These are phyloP conservation scores for Alternaria sp. DNA, from an alignment of 2,329 filamentous ascomycete species.

Conservation along the genomic window DNA sequence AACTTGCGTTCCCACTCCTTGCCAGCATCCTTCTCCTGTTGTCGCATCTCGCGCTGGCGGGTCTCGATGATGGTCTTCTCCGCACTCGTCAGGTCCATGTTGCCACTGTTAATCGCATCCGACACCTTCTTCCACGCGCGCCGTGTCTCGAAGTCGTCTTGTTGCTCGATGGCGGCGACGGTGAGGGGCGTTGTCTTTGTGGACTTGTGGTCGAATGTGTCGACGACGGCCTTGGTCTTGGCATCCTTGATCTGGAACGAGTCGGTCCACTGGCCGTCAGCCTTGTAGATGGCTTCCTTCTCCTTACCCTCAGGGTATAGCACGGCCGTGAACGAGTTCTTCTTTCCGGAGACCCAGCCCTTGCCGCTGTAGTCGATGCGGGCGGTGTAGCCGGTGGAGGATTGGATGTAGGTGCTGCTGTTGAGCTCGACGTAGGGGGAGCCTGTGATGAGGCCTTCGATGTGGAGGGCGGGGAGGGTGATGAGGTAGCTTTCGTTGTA, in stretches of 20 bases:
- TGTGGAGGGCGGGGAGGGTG: constrained; percentile 87
- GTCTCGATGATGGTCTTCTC: constrained; percentile 93
- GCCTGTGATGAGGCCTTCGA: constrained; percentile 88
- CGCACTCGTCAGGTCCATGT: constrained; percentile 78
- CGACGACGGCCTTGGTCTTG: constrained; percentile 52
- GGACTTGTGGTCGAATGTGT: constrained; percentile 55
- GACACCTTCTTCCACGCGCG: constrained; percentile 89
- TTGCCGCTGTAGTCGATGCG: constrained; percentile 94
- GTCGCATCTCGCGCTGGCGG: constrained; percentile 78
- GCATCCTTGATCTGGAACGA: constrained; percentile 78
- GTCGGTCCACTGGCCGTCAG: constrained; percentile 90
- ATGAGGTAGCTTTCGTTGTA: constrained; percentile 81
- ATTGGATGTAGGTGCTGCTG: constrained; percentile 81
- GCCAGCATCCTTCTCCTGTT: constrained; percentile 75
- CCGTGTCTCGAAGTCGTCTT: constrained; percentile 86
- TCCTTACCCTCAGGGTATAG: constrained; percentile 74
- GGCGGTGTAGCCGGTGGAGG: constrained; percentile 82
- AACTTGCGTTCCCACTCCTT: constrained; percentile 82
- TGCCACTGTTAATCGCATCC: constrained; percentile 76
- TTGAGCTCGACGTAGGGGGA: constrained; percentile 92
- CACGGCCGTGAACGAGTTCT: constrained; percentile 83
- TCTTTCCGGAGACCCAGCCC: constrained; percentile 94
- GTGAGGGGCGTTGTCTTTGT: constrained; percentile 68
- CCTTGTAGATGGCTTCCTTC: constrained; percentile 78
- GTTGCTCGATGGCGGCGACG: constrained; percentile 74